Evolutionary conservation across 129 eudicot genomes (phyloP).

Genomic region (carrot (Daucus carota)): DNA sequence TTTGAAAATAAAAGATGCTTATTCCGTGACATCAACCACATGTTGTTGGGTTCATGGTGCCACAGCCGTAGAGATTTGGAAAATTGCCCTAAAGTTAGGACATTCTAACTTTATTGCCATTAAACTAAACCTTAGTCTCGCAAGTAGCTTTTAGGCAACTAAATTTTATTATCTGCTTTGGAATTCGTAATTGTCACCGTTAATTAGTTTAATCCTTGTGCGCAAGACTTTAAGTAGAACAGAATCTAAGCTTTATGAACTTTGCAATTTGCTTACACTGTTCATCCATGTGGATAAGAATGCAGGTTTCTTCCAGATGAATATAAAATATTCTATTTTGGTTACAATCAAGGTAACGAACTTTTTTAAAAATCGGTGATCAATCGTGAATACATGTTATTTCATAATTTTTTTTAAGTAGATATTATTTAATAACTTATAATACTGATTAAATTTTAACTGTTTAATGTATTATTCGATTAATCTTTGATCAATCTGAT

Average conservation of each 20-base stretch:
- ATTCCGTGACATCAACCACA: slow-evolving; percentile 22
- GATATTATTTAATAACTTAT: too few relatives aligned
- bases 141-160: too few relatives aligned
- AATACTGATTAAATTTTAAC: too few relatives aligned
- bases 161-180: slow-evolving; percentile 4
- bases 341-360: too few relatives aligned
- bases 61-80: slow-evolving; percentile 18
- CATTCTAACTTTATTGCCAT: slow-evolving; percentile 3
- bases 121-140: background rate
- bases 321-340: too few relatives aligned
- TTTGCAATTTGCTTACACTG: background rate
- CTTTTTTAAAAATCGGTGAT: too few relatives aligned
- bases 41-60: slow-evolving; percentile 23
- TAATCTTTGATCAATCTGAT: too few relatives aligned
- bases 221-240: slow-evolving; percentile 4
- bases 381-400: too few relatives aligned
- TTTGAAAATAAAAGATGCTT: slow-evolving; percentile 3
- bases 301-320: background rate
- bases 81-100: slow-evolving; percentile 14
- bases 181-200: slow-evolving; percentile 14
- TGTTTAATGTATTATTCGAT: too few relatives aligned
- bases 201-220: background rate
- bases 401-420: too few relatives aligned
- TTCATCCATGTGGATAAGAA: slow-evolving; percentile 1
- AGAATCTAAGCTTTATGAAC: background rate